Percentiles rank a stretch among this genome's conserved stretches.
These are phyloP conservation scores for Calonectria fujianensis DNA, from an alignment of 2,329 filamentous ascomycete genomes.

Conservation along the genomic window DNA sequence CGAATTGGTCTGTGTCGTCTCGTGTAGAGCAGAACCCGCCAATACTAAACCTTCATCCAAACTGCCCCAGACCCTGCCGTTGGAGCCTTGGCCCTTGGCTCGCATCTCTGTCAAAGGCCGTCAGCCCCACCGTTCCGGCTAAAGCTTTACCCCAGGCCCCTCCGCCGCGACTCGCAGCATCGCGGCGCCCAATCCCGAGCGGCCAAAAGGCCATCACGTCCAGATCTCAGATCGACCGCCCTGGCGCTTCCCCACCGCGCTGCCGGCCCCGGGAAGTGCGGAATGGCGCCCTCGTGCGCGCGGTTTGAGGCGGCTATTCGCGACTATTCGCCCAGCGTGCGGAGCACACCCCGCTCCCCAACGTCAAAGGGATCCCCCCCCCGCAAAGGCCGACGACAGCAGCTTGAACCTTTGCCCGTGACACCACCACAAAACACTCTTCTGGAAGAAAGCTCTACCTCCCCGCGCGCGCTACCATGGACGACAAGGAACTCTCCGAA, in stretches of 20 bases:
- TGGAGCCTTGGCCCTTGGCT: neutral
- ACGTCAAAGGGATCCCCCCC: conserved; percentile 9
- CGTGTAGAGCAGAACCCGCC: neutral
- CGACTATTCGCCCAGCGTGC: conserved; percentile 36
- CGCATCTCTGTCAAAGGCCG: neutral
- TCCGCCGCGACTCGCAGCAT: neutral
- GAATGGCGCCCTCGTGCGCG: conserved; percentile 31
- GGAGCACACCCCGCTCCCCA: conserved; percentile 30
- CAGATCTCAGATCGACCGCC: conserved; percentile 37
- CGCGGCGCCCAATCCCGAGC: conserved; percentile 6
- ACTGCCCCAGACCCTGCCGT: neutral
- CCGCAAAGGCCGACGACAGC: neutral
- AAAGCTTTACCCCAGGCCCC: conserved; percentile 52
- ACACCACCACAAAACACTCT: neutral
- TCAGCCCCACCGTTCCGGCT: conserved; percentile 42
- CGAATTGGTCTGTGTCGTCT: conserved; percentile 5
- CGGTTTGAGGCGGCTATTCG: conserved; percentile 48
- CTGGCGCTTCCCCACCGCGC: conserved; percentile 46
- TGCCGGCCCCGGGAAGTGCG: conserved; percentile 43
- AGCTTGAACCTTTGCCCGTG: neutral
- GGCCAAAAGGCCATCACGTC: conserved; percentile 15
- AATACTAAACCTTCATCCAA: conserved; percentile 32
- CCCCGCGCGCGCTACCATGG: conserved; percentile 49
- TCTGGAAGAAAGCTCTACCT: conserved; percentile 40
- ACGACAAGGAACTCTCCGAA: conserved; percentile 72